Percentiles rank a stretch among this genome's conserved stretches.
Conservation (phyloP, 495 filamentous ascomycete genomes). For the Neurospora tetrasperma region DNA sequence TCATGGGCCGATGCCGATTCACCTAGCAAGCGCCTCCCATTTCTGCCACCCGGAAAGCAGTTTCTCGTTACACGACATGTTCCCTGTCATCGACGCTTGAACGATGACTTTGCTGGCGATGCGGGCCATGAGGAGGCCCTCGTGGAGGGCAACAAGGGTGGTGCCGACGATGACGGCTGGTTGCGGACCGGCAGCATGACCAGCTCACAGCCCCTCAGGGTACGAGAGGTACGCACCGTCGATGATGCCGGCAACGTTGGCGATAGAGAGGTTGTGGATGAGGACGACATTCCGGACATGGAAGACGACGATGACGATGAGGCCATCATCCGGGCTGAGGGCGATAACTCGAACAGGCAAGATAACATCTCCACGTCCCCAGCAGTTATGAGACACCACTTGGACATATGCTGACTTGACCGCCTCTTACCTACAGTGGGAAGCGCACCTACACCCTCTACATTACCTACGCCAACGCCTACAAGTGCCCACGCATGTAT, state of each 20-base stretch:
- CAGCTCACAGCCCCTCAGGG: conserved; percentile 62
- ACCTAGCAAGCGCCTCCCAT: conserved; percentile 60
- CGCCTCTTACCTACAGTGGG: conserved; percentile 40
- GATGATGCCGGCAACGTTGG: conserved; percentile 73
- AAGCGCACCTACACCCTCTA: conserved; percentile 92
- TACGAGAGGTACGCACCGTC: conserved; percentile 72
- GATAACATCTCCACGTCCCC: conserved; percentile 20
- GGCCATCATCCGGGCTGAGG: conserved; percentile 77
- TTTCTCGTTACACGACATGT: conserved; percentile 91
- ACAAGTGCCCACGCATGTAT: conserved; percentile 92
- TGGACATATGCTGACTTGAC: conserved; percentile 6
- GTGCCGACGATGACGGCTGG: conserved; percentile 78
- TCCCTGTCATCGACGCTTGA: conserved; percentile 80
- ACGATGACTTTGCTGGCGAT: conserved; percentile 85
- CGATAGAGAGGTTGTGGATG: conserved; percentile 60
- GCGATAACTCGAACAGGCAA: conserved; percentile 55
- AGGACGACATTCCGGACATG: conserved; percentile 95
- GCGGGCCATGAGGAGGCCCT: conserved; percentile 75
- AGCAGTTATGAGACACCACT: not conserved
- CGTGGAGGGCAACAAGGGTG: conserved; percentile 52
- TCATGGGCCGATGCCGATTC: conserved; percentile 86
- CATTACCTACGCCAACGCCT: conserved; percentile 94
- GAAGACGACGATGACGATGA: conserved; percentile 97
- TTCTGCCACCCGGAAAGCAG: conserved; percentile 87
- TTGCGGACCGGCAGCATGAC: conserved; percentile 69